Base-by-base conservation (phyloP, 2,329 filamentous ascomycete species). In the Polychaeton citri region DNA sequence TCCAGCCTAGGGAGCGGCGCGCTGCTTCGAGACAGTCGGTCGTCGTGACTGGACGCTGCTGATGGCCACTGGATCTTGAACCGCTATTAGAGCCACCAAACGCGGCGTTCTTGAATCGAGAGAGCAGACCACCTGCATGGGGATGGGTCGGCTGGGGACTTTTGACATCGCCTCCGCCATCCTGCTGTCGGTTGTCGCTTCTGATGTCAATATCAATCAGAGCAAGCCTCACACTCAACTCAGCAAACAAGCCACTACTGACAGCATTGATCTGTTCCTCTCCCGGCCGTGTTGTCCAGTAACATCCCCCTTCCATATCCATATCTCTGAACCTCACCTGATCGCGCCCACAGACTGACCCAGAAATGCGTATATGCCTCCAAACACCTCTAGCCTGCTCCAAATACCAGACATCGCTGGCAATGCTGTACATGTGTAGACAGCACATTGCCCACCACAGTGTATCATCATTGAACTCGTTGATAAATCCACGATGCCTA, bases 361-460 rank as follows among this genome's bases (percentile, higher is more conserved):
- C 34, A 2, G 33, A 36, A 8, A 34, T 31, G 7, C 35, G 32
- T 21, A 49, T 38, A 32, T 51, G 43, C 15, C 38, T 33, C 46
- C 48, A 50, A 26, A 53, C 41, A 1, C 30, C 40, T 20, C 37
- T 30, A 5, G 49, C 49, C 21, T 42, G 42, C 4, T 40, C 32
- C 16, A 53, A 33, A 32, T 50, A 53, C 37, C 43, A 45, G 8
- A 19, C 24, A 32, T 51, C 48, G 3, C 40, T 36, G 6, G 37
- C 44, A 10, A 49, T 37, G 16, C 38, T 30, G 35, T 47, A 50
- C 9, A 50, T 33, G 38, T 50, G 41, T 1, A 50, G 21, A 12
- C 50, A 47, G 13, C 41, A 42, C 16, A 50, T 33, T 1, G 37
- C 48, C 43, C 44, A 53, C 50, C 50, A 53, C n/a, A 48, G 38